A percentile compares a stretch with the other conserved stretches of the same genome.
Conservation (phyloP, 768 basidiomycete genomes). For the Daedaleopsis sinensis region DNA sequence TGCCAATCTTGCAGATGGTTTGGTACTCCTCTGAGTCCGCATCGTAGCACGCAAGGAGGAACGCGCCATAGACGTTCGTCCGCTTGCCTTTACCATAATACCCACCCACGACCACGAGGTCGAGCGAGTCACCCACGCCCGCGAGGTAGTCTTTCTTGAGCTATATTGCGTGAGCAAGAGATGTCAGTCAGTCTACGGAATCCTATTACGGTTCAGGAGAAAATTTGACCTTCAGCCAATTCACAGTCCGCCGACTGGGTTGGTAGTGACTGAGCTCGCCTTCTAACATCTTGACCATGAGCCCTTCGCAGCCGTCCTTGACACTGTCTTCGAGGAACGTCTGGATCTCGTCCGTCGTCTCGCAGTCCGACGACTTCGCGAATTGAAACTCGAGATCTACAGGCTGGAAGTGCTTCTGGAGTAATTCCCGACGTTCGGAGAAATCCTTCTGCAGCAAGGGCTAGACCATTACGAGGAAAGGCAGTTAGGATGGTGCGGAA, state of each 20-base stretch:
- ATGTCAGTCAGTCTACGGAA: not conserved
- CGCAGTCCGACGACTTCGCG: conserved; percentile 87
- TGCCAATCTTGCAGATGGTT: conserved; percentile 98
- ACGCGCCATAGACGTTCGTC: conserved; percentile 96
- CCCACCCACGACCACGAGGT: conserved; percentile 95
- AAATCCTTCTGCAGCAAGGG: conserved; percentile 80
- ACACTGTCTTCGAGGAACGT: conserved; percentile 94
- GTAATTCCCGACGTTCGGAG: conserved; percentile 71
- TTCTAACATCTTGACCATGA: conserved; percentile 99
- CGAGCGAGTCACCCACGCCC: conserved; percentile 95
- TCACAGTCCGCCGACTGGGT: conserved; percentile 92
- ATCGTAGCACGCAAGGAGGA: conserved; percentile 97
- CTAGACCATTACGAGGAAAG: conserved; percentile 41
- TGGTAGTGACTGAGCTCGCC: conserved; percentile 92
- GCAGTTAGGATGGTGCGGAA: not conserved
- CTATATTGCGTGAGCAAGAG: conserved; percentile 43
- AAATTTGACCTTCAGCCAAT: conserved; percentile 89
- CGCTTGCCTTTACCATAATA: conserved; percentile 99
- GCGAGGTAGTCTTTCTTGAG: conserved; percentile 98
- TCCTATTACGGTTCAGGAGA: not conserved
- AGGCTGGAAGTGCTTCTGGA: conserved; percentile 77
- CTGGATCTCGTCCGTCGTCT: conserved; percentile 93
- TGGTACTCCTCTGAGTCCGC: conserved; percentile 92
- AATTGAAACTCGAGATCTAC: conserved; percentile 92
- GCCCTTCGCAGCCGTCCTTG: conserved; percentile 97